Percentiles rank a stretch among this genome's conserved stretches.
phyloP scores from a whole-genome alignment of 805 yeast species.

The Wickerhamiella cacticola region DNA sequence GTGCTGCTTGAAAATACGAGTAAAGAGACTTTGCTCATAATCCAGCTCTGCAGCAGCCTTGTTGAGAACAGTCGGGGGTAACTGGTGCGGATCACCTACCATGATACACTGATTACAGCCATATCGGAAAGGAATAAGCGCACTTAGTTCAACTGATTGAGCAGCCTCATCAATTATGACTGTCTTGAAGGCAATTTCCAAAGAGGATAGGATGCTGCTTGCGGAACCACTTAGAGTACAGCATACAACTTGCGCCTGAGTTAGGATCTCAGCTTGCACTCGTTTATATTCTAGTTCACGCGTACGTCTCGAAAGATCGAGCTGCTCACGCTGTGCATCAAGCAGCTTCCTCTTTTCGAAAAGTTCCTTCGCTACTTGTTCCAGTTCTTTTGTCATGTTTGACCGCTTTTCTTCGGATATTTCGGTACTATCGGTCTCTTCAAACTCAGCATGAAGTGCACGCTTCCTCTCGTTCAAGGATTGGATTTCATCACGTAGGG shows the following conservation, averaged over 20 bases:
- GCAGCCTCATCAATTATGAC: constrained; percentile 96
- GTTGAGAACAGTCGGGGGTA: constrained; percentile 93
- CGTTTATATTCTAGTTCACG: constrained; percentile 68
- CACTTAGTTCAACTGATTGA: constrained; percentile 87
- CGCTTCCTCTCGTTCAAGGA: constrained; percentile 12
- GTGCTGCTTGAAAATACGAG: constrained; percentile 69
- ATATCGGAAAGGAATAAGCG: constrained; percentile 81
- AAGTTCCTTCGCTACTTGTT: constrained; percentile 32
- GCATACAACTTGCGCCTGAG: constrained; percentile 74
- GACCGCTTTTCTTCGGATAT: background rate
- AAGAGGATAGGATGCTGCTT: constrained; percentile 64
- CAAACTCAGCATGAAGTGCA: constrained; percentile 15
- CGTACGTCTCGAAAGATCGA: constrained; percentile 54
- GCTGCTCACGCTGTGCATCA: constrained; percentile 68
- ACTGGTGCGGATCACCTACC: constrained; percentile 98
- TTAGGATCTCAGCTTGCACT: constrained; percentile 58
- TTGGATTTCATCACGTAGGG: constrained; percentile 34
- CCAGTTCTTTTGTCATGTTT: constrained; percentile 19
- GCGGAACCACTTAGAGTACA: constrained; percentile 91
- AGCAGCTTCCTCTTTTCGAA: constrained; percentile 59
- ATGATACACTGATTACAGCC: constrained; percentile 83
- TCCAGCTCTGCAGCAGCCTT: constrained; percentile 67
- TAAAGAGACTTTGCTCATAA: constrained; percentile 88
- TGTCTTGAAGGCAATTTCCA: constrained; percentile 72
- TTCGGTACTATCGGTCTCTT: background rate